phyloP scores from a whole-genome alignment of 208 protist species.

The Tritrichomonas foetus region DNA sequence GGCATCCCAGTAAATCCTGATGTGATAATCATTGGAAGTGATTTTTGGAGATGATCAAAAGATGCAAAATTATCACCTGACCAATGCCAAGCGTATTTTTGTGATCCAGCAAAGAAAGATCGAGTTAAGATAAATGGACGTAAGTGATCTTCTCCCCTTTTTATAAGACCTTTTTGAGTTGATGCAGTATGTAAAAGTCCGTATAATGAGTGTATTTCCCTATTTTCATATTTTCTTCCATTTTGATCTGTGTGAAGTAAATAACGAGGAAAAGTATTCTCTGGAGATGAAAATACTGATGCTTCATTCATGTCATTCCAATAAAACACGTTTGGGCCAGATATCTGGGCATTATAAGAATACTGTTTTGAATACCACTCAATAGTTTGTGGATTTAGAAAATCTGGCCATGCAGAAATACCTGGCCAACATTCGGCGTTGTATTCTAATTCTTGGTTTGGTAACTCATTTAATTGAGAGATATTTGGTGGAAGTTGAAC shows the following conservation, averaged over 20 bases:
- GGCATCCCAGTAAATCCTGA: conserved; percentile 82
- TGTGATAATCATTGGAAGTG: conserved; percentile 84
- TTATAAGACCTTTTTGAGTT: conserved; percentile 68
- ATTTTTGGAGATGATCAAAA: conserved; percentile 84
- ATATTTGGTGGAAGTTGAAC: too few relatives aligned
- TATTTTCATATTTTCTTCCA: conserved; percentile 72
- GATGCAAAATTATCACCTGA: conserved; percentile 91
- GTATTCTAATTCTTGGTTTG: too few relatives aligned
- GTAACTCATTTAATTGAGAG: too few relatives aligned
- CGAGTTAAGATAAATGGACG: conserved; percentile 93
- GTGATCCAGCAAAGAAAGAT: conserved; percentile 91
- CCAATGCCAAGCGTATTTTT: conserved; percentile 91
- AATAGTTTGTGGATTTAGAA: conserved; percentile 75
- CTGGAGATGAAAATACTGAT: conserved; percentile 84
- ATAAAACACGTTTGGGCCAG: conserved; percentile 77
- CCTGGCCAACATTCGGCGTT: conserved; percentile 92
- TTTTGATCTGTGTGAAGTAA: conserved; percentile 67
- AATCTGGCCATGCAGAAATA: conserved; percentile 77
- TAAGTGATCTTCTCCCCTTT: conserved; percentile 55
- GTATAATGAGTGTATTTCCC: conserved; percentile 94
- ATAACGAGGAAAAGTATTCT: conserved; percentile 84
- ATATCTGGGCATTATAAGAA: conserved; percentile 54
- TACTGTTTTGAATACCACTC: conserved; percentile 44
- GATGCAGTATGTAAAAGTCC: conserved; percentile 68
- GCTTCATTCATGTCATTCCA: conserved; percentile 99